phyloP scores from a whole-genome alignment of 192 early-diverging fungal species.

The Geosiphon pyriformis region DNA sequence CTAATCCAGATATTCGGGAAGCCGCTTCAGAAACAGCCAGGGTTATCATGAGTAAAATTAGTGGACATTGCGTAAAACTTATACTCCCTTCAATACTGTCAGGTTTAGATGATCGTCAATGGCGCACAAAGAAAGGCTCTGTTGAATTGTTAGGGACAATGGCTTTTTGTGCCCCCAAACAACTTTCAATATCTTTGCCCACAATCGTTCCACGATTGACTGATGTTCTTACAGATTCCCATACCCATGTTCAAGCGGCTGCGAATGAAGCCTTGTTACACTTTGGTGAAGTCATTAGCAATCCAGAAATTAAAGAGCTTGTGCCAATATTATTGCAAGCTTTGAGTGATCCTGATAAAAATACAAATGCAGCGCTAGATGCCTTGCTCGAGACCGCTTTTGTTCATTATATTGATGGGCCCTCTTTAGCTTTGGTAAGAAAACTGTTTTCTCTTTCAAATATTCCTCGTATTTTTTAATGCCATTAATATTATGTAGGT shows the following conservation, averaged over 20 bases:
- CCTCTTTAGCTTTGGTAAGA: constrained; percentile 76
- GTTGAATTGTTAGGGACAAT: constrained; percentile 93
- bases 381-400: constrained; percentile 91
- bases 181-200: constrained; percentile 85
- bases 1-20: constrained; percentile 77
- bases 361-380: constrained; percentile 76
- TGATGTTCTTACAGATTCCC: constrained; percentile 90
- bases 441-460: neutral
- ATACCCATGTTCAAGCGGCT: constrained; percentile 82
- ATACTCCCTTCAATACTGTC: constrained; percentile 83
- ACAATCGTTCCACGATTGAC: constrained; percentile 87
- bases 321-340: constrained; percentile 84
- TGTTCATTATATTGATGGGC: constrained; percentile 98
- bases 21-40: constrained; percentile 85
- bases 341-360: constrained; percentile 80
- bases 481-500: constrained; percentile 33
- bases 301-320: constrained; percentile 92
- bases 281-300: constrained; percentile 96
- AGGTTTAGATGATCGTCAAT: constrained; percentile 85
- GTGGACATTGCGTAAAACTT: constrained; percentile 94
- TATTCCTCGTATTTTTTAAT: neutral
- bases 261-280: constrained; percentile 76
- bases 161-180: constrained; percentile 95
- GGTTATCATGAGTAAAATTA: constrained; percentile 92
- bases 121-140: constrained; percentile 96